Base-by-base conservation (phyloP, 495 filamentous ascomycete genomes). In the Xylaria curta region DNA sequence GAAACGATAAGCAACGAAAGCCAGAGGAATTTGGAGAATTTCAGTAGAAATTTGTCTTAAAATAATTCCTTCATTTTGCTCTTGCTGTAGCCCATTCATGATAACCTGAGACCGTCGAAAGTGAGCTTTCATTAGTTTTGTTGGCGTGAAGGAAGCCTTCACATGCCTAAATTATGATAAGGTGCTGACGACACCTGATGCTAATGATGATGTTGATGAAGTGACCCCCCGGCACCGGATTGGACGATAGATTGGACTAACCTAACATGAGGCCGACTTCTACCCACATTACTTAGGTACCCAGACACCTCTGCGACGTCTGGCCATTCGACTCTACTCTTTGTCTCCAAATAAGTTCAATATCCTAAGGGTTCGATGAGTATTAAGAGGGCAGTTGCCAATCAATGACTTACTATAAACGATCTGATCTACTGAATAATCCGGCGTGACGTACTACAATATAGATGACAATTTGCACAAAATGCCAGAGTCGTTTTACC, bases 401-500 rank as follows among this genome's bases (percentile, higher is more conserved):
- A n/a, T 38, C 58, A 19, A 0, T 31, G 53, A 53, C 19, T 21
- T 54, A 17, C 12, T 15, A 33, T 9, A 1, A 51, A 33, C 6
- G 24, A 10, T 21, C 38, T 44, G 36, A n/a, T 44, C 36, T 24
- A 6, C 31, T 42, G 2, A 19, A 21, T 17, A 38, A 33, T n/a
- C 24, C 21, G 15, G 17, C 21, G 10, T 40, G 21, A 0, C 8
- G 31, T 59, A 46, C 19, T 3, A 46, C 24, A 17, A 44, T 13
- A 59, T 26, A 28, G 21, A 4, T 15, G 26, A 38, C 17, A 19
- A 15, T 42, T 4, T 46, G 7, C 4, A 54, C 38, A 38, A 19
- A 36, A 69, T 64, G 68, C n/a, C 68, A 33, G 31, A 51, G 46
- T 70, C 60, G 9, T 70, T 70, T 17, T 21, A 36, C 28, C 59